Evolutionary conservation across 2,329 filamentous ascomycete species (phyloP), one percentile per base, ranked within the genome.

Genomic region (Fusarium sp.): DNA sequence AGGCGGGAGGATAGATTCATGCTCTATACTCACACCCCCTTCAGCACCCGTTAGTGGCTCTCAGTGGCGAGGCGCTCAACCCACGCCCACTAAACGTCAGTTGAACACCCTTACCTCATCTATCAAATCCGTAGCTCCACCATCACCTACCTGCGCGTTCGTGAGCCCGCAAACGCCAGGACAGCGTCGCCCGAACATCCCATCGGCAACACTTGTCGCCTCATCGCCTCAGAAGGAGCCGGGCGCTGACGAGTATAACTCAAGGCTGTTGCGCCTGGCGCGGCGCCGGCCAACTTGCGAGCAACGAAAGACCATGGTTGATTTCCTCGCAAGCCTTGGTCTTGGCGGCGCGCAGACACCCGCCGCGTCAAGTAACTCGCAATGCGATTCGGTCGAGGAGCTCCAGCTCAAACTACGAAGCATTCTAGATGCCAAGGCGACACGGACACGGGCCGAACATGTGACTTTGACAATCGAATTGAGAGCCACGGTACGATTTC

Each of bases 371-470:
- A 72, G 69, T 33, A 69, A 77, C 33, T 64, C 69, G 44, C 69
- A 77, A 38, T 84, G 81, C 75, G 69, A 72, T 40, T 82, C 82
- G 21, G 64, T 81, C 49, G 83, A 86, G 23, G 86, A 90, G 33
- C 79, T 90, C 11, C 83, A 86, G 70, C 72, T 74, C 28, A 83
- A 84, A n/a, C 79, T 91, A 30, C 82, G 81, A 42, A 75, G 78
- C 12, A 68, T 83, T 1, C 77, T 89, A 50, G 77, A 80, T 10
- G 77, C 80, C 23, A 88, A 86, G 68, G 82, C 83, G 23, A 84
- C 85, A 9, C 81, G 83, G 16, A 86, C 82, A 25, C 86, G 85
- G 53, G 88, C 86, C 44, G 83, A 89, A 60, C 87, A 88, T 71
- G 79, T 88, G 16, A 82, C 85, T 12, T 77, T 82, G 23, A 85